These are phyloP conservation scores for rapeseed (Brassica napus) DNA, from an alignment of 345 rosid species.

Conservation along the genomic window DNA sequence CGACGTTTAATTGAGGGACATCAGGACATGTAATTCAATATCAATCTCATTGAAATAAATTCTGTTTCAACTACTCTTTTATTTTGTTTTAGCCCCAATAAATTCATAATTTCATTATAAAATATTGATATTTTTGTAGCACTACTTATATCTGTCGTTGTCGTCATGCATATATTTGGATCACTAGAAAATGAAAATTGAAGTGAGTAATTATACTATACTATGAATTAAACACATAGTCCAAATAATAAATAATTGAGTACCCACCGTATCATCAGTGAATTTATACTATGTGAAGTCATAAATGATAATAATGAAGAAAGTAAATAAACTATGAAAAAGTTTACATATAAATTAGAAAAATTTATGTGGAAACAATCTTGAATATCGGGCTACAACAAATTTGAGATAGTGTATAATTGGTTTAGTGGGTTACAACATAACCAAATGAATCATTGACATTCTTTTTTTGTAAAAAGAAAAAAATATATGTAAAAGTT, in stretches of 20 bases:
- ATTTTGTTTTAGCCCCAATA: background rate
- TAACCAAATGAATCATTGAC: background rate
- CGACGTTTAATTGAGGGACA: background rate
- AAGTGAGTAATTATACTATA: background rate
- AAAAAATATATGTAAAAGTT: no score
- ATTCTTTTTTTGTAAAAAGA: background rate
- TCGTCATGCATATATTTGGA: constrained; percentile 5
- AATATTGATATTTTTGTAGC: background rate
- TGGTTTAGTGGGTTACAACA: background rate
- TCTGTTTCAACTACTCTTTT: background rate
- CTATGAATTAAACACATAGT: background rate
- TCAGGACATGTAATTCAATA: background rate
- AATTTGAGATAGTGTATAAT: background rate
- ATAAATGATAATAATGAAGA: background rate
- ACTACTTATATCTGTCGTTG: background rate
- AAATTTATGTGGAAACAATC: background rate
- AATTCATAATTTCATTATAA: background rate
- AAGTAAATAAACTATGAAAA: background rate
- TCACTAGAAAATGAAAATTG: constrained; percentile 7
- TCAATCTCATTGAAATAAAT: constrained; percentile 3
- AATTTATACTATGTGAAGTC: background rate
- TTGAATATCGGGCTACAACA: background rate
- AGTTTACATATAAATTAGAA: background rate
- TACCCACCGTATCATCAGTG: background rate
- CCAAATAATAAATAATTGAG: constrained; percentile 2